Evolutionary conservation across 129 eudicot species (phyloP), one percentile per base, ranked within the genome.

Genomic region (Dittrichia graveolens): DNA sequence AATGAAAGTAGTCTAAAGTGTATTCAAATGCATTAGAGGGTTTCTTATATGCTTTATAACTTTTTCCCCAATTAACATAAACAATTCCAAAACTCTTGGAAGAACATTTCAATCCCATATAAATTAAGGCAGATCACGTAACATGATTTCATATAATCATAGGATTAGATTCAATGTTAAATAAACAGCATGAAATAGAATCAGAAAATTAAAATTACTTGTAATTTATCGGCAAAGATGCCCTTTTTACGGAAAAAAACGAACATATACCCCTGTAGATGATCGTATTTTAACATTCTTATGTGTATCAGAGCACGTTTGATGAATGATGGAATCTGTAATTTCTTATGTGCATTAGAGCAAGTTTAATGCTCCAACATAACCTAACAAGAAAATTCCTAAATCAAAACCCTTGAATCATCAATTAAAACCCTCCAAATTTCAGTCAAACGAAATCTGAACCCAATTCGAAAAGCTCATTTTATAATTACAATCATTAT

Each of bases 381-480:
- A 46, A 46, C 50, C 50, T 16, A 19, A n/a, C n/a, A 1, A 14
- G 4, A 18, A 65, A 6, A 43, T 65, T 65, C 55, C 35, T 45
- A 65, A 44, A 47, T 35, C 44, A 61, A n/a, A 60, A 61, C 46
- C 19, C 13, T 61, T 61, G 19, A 8, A 37, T 61, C 5, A 61
- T 38, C 24, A 61, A 38, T 64, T 19, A 14, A 40, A 62, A 39
- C 9, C 50, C 37, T 44, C 52, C 59, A 47, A 5, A 68, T 50
- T 49, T 31, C 6, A 14, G 38, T 34, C 41, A 31, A 9, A 34
- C 6, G 10, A 67, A 31, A 11, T 47, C 6, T 18, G 10, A 71
- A 43, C 76, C 67, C 71, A 10, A 74, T 75, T 38, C 37, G 38
- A 34, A 47, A 65, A 61, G 8, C 14, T 6, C 38, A 34, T 9